A percentile compares a stretch with the other conserved stretches of the same genome.
Conservation (phyloP, 768 basidiomycete species). For the Amanita pallidorosea region DNA sequence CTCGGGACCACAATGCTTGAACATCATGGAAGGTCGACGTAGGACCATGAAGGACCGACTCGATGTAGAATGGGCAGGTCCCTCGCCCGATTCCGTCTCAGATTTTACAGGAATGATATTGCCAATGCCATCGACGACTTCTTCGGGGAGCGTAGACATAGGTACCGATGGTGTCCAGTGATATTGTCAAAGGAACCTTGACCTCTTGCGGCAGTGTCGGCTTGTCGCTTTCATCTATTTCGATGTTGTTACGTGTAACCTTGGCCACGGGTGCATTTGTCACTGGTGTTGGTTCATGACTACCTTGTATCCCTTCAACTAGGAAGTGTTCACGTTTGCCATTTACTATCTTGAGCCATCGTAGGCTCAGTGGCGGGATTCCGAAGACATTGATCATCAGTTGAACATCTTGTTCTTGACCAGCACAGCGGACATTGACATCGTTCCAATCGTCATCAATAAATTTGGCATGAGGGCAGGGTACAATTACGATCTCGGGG, state of each 20-base stretch:
- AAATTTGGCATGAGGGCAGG: conserved; percentile 76
- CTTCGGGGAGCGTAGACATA: conserved; percentile 70
- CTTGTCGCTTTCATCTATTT: conserved; percentile 5
- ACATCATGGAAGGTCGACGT: conserved; percentile 59
- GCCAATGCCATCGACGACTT: conserved; percentile 74
- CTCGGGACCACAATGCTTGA: conserved; percentile 65
- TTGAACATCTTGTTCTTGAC: conserved; percentile 46
- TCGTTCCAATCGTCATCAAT: conserved; percentile 25
- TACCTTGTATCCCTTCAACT: conserved; percentile 77
- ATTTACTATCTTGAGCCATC: conserved; percentile 64
- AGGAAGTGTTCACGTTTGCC: conserved; percentile 59
- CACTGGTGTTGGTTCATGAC: conserved; percentile 24
- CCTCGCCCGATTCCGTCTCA: conserved; percentile 14
- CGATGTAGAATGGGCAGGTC: conserved; percentile 29
- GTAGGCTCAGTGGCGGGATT: conserved; percentile 66
- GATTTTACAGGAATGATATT: conserved; percentile 50
- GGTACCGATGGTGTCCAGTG: conserved; percentile 52
- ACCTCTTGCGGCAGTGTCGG: conserved; percentile 40
- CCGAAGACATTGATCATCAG: conserved; percentile 58
- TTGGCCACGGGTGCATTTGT: conserved; percentile 8
- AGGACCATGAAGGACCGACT: conserved; percentile 61
- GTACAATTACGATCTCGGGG: conserved; percentile 59
- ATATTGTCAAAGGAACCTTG: conserved; percentile 56
- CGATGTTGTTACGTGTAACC: not conserved
- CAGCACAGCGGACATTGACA: conserved; percentile 54